phyloP scores from a whole-genome alignment of 495 filamentous ascomycete species.

The Thermothielavioides terrestris region DNA sequence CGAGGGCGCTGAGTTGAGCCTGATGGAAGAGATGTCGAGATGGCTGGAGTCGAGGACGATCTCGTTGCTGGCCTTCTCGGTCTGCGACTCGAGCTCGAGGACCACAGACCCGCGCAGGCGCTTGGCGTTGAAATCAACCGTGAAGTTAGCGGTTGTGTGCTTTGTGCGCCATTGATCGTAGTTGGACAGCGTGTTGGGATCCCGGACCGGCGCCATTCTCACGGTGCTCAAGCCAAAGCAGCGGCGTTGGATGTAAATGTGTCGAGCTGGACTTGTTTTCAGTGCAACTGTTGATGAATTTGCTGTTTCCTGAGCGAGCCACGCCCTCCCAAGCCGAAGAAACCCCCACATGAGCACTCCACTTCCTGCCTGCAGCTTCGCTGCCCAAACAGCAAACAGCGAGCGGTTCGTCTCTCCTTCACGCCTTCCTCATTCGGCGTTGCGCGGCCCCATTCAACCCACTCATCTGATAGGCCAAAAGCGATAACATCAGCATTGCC shows the following conservation, averaged over 20 bases:
- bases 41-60: conserved; percentile 83
- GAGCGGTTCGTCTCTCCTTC: conserved; percentile 9
- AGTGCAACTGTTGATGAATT: conserved; percentile 3
- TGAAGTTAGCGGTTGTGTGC: conserved; percentile 69
- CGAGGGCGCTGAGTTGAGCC: conserved; percentile 44
- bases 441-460: not conserved
- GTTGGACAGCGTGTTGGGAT: conserved; percentile 89
- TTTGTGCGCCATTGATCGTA: conserved; percentile 75
- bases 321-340: conserved; percentile 18
- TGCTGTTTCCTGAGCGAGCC: conserved; percentile 20
- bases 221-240: conserved; percentile 27
- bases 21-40: conserved; percentile 60
- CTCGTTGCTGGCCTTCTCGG: conserved; percentile 57
- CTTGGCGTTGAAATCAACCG: conserved; percentile 71
- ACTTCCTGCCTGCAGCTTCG: not conserved
- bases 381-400: conserved; percentile 10
- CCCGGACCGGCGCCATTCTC: conserved; percentile 51
- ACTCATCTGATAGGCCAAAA: conserved; percentile 15
- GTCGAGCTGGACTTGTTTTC: no score
- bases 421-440: conserved; percentile 25
- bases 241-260: conserved; percentile 16
- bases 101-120: conserved; percentile 65
- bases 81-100: conserved; percentile 63
- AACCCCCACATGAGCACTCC: conserved; percentile 23
- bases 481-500: not conserved